A percentile compares a stretch with the other conserved stretches of the same genome.
Conservation (phyloP, 1,139 yeast species). For the Sugiyamaella castrensis region DNA sequence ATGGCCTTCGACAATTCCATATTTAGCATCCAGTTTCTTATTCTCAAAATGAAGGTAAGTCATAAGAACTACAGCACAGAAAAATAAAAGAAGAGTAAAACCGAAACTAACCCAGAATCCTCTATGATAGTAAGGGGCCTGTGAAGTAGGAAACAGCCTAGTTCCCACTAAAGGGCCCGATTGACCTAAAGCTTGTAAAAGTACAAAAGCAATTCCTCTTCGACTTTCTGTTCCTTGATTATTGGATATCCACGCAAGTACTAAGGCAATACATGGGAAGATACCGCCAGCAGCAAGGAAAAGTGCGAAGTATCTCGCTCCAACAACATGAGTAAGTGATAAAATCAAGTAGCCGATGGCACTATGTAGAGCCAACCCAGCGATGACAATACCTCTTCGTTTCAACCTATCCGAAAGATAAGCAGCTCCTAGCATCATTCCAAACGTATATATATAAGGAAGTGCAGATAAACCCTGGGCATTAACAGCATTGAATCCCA, state of each 20-base stretch:
- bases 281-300: conserved; percentile 36
- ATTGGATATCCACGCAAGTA: conserved; percentile 35
- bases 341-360: conserved; percentile 34
- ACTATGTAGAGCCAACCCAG: conserved; percentile 27
- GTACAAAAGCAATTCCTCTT: conserved; percentile 32
- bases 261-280: conserved; percentile 33
- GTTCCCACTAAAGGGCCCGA: conserved; percentile 38
- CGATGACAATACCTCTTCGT: conserved; percentile 31
- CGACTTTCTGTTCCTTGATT: conserved; percentile 35
- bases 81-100: conserved; percentile 23
- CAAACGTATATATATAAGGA: conserved; percentile 29
- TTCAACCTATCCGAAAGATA: conserved; percentile 27
- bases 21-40: conserved; percentile 26
- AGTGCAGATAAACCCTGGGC: conserved; percentile 34
- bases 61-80: conserved; percentile 24
- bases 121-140: conserved; percentile 32
- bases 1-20: conserved; percentile 22
- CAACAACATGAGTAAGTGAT: conserved; percentile 27
- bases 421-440: conserved; percentile 23
- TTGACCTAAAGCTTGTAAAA: conserved; percentile 35
- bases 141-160: conserved; percentile 32
- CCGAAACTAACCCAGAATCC: conserved; percentile 34
- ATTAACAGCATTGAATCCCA: conserved; percentile 30
- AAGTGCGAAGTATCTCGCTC: conserved; percentile 34
- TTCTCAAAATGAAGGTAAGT: conserved; percentile 25